Evolutionary conservation across 768 basidiomycete species (phyloP).

Genomic region (Naganishia friedmannii): DNA sequence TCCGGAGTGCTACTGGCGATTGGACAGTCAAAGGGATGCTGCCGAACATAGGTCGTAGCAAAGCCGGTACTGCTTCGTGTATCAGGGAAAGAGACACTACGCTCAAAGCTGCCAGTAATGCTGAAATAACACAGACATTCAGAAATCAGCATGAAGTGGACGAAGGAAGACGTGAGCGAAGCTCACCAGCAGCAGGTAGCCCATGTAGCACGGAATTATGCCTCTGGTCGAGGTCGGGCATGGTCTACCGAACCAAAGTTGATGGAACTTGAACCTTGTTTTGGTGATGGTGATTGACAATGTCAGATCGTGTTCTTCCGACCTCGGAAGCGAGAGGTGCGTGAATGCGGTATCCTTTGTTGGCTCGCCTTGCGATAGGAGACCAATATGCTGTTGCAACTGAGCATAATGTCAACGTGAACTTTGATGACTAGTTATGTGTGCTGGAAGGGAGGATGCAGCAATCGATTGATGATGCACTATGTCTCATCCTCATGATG

Average conservation of each 20-base stretch:
- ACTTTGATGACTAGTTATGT: too few species aligned
- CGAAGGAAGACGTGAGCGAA: background rate
- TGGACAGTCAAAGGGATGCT: background rate
- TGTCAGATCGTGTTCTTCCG: too few species aligned
- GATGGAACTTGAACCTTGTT: too few species aligned
- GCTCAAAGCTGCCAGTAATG: background rate
- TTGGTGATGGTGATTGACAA: too few species aligned
- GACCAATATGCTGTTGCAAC: too few species aligned
- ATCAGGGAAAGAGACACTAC: background rate
- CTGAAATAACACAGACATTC: background rate
- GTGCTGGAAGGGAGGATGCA: too few species aligned
- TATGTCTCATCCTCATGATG: too few species aligned
- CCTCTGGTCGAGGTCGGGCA: background rate
- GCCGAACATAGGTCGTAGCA: constrained; percentile 16
- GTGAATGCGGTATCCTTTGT: too few species aligned
- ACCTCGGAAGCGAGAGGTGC: too few species aligned
- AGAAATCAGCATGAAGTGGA: background rate
- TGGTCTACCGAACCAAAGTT: background rate
- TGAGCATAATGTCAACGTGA: too few species aligned
- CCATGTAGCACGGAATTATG: background rate
- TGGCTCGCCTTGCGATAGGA: too few species aligned
- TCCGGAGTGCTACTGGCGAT: background rate
- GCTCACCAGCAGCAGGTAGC: background rate
- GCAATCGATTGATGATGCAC: too few species aligned
- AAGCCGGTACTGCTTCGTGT: background rate